Conservation (phyloP, 2,329 filamentous ascomycete genomes). For the Talaromyces sp. region DNA sequence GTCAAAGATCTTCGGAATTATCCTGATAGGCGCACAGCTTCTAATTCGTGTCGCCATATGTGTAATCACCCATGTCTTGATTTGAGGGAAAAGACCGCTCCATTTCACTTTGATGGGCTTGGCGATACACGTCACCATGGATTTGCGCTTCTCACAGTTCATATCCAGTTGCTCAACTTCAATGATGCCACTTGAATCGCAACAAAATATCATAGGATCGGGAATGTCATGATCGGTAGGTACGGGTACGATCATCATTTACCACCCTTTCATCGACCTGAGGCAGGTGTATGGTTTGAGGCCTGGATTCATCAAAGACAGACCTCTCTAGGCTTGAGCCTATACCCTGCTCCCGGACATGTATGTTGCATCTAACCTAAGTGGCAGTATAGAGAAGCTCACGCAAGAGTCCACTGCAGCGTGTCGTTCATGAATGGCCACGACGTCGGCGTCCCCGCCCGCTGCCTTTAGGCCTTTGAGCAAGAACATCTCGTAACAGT, state of each 20-base stretch:
- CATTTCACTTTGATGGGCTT: background rate
- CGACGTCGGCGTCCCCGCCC: conserved; percentile 74
- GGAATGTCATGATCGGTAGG: background rate
- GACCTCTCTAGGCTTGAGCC: background rate
- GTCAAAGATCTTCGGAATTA: background rate
- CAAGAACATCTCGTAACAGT: conserved; percentile 72
- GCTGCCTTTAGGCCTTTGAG: conserved; percentile 79
- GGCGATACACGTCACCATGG: background rate
- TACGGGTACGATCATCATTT: background rate
- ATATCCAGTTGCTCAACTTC: background rate
- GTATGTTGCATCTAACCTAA: background rate
- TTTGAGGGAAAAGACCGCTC: background rate
- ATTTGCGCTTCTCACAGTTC: background rate
- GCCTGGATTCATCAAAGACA: background rate
- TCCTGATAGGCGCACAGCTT: background rate
- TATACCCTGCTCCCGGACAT: background rate
- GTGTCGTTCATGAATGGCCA: conserved; percentile 24
- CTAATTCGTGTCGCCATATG: background rate
- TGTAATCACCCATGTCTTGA: background rate
- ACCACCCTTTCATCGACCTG: background rate
- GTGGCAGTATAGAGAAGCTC: background rate
- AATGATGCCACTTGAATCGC: background rate
- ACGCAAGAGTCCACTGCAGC: background rate
- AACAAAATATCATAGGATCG: background rate
- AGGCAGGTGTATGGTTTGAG: background rate